phyloP scores from a whole-genome alignment of 78 protist genomes.

The Polysphondylium violaceum region DNA sequence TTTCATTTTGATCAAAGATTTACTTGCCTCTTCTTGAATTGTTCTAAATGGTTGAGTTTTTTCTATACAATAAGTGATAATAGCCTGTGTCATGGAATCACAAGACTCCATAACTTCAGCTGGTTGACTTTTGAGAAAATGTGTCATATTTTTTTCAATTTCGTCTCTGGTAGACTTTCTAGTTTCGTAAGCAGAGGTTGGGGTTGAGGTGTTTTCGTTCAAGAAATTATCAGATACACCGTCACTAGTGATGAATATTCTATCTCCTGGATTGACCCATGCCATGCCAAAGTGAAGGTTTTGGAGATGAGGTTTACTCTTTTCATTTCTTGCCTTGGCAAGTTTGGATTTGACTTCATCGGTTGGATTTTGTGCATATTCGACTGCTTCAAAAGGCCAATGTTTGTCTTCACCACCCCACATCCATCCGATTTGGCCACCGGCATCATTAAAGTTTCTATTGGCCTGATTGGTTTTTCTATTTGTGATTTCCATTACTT shows the following conservation, averaged over 20 bases:
- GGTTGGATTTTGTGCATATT: neutral
- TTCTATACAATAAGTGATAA: constrained; percentile 56
- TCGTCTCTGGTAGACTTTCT: constrained; percentile 31
- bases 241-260: constrained; percentile 57
- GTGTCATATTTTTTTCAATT: constrained; percentile 45
- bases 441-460: constrained; percentile 75
- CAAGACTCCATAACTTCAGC: neutral
- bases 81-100: constrained; percentile 46
- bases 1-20: constrained; percentile 33
- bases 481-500: constrained; percentile 56
- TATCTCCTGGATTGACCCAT: constrained; percentile 53
- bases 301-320: constrained; percentile 31
- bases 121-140: constrained; percentile 10
- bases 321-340: constrained; percentile 24
- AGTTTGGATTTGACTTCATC: constrained; percentile 8
- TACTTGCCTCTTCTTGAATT: constrained; percentile 45
- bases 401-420: constrained; percentile 62
- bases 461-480: neutral
- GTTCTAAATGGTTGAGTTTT: constrained; percentile 50
- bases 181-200: neutral
- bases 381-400: constrained; percentile 56
- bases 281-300: constrained; percentile 72
- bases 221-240: constrained; percentile 69
- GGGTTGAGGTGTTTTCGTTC: constrained; percentile 12
- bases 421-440: constrained; percentile 79